phyloP scores from a whole-genome alignment of 1,284 basidiomycete species.

The Austroboletus novae-zelandiae region DNA sequence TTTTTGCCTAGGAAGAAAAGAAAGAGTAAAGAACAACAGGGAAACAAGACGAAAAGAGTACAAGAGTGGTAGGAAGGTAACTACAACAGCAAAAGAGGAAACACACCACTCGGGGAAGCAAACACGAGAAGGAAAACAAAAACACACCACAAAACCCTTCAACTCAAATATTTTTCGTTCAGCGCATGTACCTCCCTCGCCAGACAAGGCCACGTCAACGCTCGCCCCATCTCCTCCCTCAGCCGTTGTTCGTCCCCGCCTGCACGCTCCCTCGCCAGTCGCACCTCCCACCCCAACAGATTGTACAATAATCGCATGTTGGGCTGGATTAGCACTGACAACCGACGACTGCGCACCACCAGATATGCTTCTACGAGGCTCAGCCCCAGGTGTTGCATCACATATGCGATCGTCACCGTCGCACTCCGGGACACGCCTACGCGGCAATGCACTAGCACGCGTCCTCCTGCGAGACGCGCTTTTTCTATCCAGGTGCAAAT shows the following conservation, averaged over 20 bases:
- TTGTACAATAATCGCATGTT: constrained; percentile 94
- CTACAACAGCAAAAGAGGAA: neutral
- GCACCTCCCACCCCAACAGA: constrained; percentile 89
- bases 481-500: constrained; percentile 94
- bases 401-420: constrained; percentile 94
- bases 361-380: constrained; percentile 92
- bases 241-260: constrained; percentile 47
- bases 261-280: constrained; percentile 70
- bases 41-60: too few species aligned
- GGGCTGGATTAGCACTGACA: constrained; percentile 89
- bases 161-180: constrained; percentile 76
- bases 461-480: constrained; percentile 79
- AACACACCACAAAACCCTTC: constrained; percentile 11
- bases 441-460: constrained; percentile 93
- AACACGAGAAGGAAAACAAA: too few species aligned
- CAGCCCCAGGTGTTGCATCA: constrained; percentile 90
- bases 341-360: constrained; percentile 78
- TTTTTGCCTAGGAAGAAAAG: too few species aligned
- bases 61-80: too few species aligned
- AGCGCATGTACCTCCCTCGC: constrained; percentile 76
- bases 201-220: constrained; percentile 76
- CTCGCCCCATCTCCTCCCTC: constrained; percentile 55
- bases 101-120: neutral
- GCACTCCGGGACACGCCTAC: constrained; percentile 94
- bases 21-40: too few species aligned